These are phyloP conservation scores for Cymbopogon flexuosus DNA, from an alignment of 202 grass and related monocot genomes.

Conservation along the genomic window DNA sequence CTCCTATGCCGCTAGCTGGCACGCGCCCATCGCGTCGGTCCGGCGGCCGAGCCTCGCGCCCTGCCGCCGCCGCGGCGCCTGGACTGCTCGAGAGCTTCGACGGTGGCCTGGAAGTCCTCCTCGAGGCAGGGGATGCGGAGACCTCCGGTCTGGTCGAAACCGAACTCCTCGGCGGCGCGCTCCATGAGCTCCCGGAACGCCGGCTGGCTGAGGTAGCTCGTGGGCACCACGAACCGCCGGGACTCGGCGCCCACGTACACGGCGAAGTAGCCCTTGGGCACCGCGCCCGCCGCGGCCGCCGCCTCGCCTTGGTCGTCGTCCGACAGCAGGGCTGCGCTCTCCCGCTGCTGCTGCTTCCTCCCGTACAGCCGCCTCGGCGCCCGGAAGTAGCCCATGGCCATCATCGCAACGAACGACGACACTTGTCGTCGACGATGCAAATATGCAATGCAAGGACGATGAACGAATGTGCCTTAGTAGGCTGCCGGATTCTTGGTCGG, in stretches of 20 bases:
- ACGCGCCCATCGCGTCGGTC: not conserved
- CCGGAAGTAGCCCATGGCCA: slow-evolving; percentile 44
- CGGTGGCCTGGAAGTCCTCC: slow-evolving; percentile 52
- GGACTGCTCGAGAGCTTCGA: slow-evolving; percentile 10
- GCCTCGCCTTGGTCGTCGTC: not conserved
- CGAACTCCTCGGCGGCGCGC: slow-evolving; percentile 64
- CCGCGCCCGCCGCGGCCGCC: not conserved
- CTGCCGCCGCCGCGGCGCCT: not conserved
- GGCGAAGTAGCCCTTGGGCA: slow-evolving; percentile 59
- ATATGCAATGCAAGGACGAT: not conserved
- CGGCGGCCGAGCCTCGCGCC: not conserved
- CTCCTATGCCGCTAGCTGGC: not conserved
- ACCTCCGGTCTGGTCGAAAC: slow-evolving; percentile 41
- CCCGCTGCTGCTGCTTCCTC: slow-evolving; percentile 13
- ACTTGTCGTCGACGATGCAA: not conserved
- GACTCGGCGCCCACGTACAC: slow-evolving; percentile 64
- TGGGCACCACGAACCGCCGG: slow-evolving; percentile 62
- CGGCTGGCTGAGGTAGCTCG: slow-evolving; percentile 46
- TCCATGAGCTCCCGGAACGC: slow-evolving; percentile 65
- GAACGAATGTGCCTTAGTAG: no score
- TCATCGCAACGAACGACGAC: not conserved
- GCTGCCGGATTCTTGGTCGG: not conserved
- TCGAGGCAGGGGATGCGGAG: slow-evolving; percentile 65
- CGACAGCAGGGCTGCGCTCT: slow-evolving; percentile 12
- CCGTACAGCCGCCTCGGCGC: slow-evolving; percentile 25